Conservation (phyloP, 768 basidiomycete species). For the Fomitopsis serialis region DNA sequence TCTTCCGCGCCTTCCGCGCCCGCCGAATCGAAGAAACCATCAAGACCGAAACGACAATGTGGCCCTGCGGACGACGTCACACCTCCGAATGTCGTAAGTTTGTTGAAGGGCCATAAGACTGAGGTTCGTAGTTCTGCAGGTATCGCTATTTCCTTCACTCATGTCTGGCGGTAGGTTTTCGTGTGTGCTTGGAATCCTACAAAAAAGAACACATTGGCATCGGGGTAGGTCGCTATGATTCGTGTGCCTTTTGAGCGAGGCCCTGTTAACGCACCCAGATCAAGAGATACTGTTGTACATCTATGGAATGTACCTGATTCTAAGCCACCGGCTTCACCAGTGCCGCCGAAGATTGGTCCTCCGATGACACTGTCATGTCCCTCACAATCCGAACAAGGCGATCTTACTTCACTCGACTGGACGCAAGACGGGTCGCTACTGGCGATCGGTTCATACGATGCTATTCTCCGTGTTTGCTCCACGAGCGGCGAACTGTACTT, state of each 20-base stretch:
- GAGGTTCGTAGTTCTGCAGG: slow-evolving; percentile 10
- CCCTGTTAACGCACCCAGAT: slow-evolving; percentile 28
- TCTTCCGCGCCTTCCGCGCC: background rate
- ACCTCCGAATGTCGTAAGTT: slow-evolving; percentile 4
- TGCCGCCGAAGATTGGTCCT: background rate
- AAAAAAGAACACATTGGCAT: slow-evolving; percentile 53
- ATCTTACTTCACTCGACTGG: slow-evolving; percentile 78
- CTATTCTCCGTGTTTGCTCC: slow-evolving; percentile 63
- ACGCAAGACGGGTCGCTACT: slow-evolving; percentile 66
- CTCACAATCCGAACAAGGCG: slow-evolving; percentile 42
- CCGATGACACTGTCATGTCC: slow-evolving; percentile 42
- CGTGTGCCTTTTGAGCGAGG: background rate
- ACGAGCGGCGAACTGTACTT: slow-evolving; percentile 58
- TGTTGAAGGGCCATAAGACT: slow-evolving; percentile 39
- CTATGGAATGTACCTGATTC: slow-evolving; percentile 58
- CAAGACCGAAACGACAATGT: slow-evolving; percentile 32
- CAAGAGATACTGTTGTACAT: slow-evolving; percentile 71
- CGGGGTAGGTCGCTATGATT: slow-evolving; percentile 47
- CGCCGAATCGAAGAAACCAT: background rate
- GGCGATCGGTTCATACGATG: slow-evolving; percentile 76
- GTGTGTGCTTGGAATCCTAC: slow-evolving; percentile 77
- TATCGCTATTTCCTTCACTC: too few relatives aligned
- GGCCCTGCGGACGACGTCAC: slow-evolving; percentile 33
- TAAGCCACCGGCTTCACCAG: slow-evolving; percentile 18
- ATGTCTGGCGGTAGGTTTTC: slow-evolving; percentile 52